Base-by-base conservation (phyloP, 78 protist species). In the Dictyostelium firmibasis region DNA sequence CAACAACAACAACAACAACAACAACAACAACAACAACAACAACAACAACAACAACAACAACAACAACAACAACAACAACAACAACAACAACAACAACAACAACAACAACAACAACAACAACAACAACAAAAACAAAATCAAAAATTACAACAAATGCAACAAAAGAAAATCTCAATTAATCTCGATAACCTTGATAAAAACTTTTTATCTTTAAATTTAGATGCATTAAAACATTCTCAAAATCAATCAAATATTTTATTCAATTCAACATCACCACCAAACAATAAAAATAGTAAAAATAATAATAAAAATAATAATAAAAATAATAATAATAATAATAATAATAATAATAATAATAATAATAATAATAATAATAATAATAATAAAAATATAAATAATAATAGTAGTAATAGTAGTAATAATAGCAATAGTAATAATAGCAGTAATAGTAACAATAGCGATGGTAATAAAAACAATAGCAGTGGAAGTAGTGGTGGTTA, bases 111-210 rank as follows among this genome's bases (percentile, higher is more conserved):
- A 31, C 88, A 83, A 64, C 9, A 35, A 27, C 57, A 83, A 83
- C 88, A 64, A 13, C 47, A 35, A 64, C 77, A 83, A 64, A 72
- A 57, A 29, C 75, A 83, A 57, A 76, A 83, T 35, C 77, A 83
- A 83, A 44, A 77, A 43, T 2, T 7, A 53, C 25, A 38, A 38
- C 43, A 38, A 38, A 38, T 25, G 0, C 74, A 64, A 20, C 74
- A 64, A 25, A 64, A 64, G 14, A 75, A 36, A 23, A 31, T 75
- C 1, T 23, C 77, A 9, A 70, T 70, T 70, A 41, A 67, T 67
- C 9, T 47, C 0, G 84, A 78, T 43, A 78, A 78, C 10, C 43
- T 78, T 43, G 84, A 78, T 25, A 18, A 78, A 78, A 38, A 27
- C 10, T 78, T 78, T 44, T 44, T 78, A 43, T 43, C 27, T 43